These are phyloP conservation scores for Amyloporia xantha DNA, from an alignment of 768 basidiomycete genomes.

Conservation along the genomic window DNA sequence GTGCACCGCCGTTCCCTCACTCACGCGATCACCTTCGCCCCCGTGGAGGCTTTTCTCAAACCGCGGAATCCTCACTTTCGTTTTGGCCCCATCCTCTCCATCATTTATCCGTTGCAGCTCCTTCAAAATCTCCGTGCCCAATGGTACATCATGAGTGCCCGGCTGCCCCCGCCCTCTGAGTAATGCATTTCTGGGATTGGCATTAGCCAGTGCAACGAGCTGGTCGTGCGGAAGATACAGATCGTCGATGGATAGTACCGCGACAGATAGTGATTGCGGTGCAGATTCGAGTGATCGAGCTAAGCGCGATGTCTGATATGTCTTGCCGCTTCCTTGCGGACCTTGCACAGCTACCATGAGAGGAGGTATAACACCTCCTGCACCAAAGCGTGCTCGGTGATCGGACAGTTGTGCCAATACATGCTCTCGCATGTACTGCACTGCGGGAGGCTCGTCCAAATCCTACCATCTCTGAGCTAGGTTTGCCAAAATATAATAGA, in stretches of 20 bases:
- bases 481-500: too few species aligned
- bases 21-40: constrained; percentile 80
- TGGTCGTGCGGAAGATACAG: constrained; percentile 73
- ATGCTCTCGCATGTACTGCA: constrained; percentile 33
- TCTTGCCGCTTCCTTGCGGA: constrained; percentile 93
- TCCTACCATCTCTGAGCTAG: too few species aligned
- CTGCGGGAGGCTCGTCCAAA: constrained; percentile 24
- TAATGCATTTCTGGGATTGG: constrained; percentile 55
- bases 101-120: constrained; percentile 41
- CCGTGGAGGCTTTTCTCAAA: constrained; percentile 83
- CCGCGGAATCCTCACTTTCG: constrained; percentile 51
- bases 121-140: constrained; percentile 50
- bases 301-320: constrained; percentile 63
- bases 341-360: constrained; percentile 87
- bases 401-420: constrained; percentile 29
- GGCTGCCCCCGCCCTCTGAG: constrained; percentile 86
- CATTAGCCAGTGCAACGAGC: constrained; percentile 47
- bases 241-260: constrained; percentile 74
- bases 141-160: constrained; percentile 79
- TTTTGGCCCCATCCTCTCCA: not conserved
- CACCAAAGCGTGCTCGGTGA: constrained; percentile 22
- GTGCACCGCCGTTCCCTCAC: constrained; percentile 38
- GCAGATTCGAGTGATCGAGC: constrained; percentile 29
- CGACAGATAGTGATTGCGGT: constrained; percentile 48
- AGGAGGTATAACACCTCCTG: constrained; percentile 33